Base-by-base conservation (phyloP, 2,329 filamentous ascomycete species). In the Eurotiales sp. region DNA sequence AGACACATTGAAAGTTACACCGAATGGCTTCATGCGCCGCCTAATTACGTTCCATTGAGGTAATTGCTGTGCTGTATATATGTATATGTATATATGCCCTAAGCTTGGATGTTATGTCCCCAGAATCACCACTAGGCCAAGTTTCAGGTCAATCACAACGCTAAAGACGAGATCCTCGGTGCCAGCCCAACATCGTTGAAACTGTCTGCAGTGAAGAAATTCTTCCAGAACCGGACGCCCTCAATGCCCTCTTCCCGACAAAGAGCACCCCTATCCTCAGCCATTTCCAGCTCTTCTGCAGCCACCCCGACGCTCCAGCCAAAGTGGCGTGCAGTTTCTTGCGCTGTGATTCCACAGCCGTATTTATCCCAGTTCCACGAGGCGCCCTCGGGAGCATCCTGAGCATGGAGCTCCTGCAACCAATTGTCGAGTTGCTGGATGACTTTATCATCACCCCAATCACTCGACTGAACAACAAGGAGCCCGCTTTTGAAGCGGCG, bases 241-340 rank as follows among this genome's bases (percentile, higher is more conserved):
- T 96, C 91, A 12, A 97, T 82, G 4, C 90, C 86, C 62, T 95
- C 91, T 67, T 99, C 93, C 43, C 93, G 85, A 67, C 92, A 97
- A 17, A 99, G 68, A 2, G 84, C 83, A 0, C 93, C 93, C 51
- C 81, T 83, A 67, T 97, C 92, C 69, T 99, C 93, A 0, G 91
- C 91, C 92, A 99, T 96, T 66, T 96, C 88, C 11, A 99, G 77
- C 72, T 99, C 93, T 67, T 97, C 93, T 54, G 87, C 88, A 1
- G 93, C 93, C 19, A 99, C 92, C 8, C 93, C 93, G 7, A 99
- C 86, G 66, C 93, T 97, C 93, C 93, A 99, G 5, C 91, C 89
- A 70, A 99, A 99, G 45, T 83, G 78, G 68, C 95, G 88, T 0
- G 93, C 93, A 0, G 84, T 83, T 64, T 97, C 91, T 64, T 93